Evolutionary conservation across 2,329 filamentous ascomycete species (phyloP), one percentile per base, ranked within the genome.

Genomic region (Hypocreales sp.): DNA sequence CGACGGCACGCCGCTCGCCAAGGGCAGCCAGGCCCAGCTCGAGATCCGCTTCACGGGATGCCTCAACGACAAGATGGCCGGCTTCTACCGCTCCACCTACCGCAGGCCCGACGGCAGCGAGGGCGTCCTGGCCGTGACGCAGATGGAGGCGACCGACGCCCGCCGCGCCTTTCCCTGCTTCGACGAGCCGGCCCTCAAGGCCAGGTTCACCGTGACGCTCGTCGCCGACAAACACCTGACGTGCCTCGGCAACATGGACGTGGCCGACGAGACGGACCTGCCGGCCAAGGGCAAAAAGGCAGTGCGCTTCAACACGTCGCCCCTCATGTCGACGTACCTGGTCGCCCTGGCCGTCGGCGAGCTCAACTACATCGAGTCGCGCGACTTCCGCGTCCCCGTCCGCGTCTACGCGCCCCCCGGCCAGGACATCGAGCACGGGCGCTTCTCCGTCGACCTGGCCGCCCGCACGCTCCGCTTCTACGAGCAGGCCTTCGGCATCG

Each of bases 131-230:
- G 63, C 93, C 53, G 92, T 82, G 60, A 98, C 90, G 26, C 90
- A 98, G 51, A 98, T 98, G 47, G 90, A 98, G 61, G 78, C 86
- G 24, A 93, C 84, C 46, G 90, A 98, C 56, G 90, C 90, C 35
- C 78, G 90, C 38, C 70, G 86, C 40, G 87, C 90, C 7, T 94
- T 98, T 57, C 90, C 90, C 25, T 98, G 90, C 60, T 95, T 95
- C 46, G 90, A 98, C 47, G 90, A 98, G 59, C 90, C 90, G 22
- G 93, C 92, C 45, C 67, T 95, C 37, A 98, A 98, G 59, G 83
- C 90, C 8, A 87, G 84, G 3, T 95, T 94, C 46, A 86, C 94
- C 51, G 80, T 98, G 33, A 69, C 84, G 44, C 79, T 98, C 36
- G 87, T 94, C 57, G 69, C 94, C 25, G 87, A 90, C 11, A 75